phyloP scores from a whole-genome alignment of 371 early-diverging fungal genomes.

The Cokeromyces recurvatus region DNA sequence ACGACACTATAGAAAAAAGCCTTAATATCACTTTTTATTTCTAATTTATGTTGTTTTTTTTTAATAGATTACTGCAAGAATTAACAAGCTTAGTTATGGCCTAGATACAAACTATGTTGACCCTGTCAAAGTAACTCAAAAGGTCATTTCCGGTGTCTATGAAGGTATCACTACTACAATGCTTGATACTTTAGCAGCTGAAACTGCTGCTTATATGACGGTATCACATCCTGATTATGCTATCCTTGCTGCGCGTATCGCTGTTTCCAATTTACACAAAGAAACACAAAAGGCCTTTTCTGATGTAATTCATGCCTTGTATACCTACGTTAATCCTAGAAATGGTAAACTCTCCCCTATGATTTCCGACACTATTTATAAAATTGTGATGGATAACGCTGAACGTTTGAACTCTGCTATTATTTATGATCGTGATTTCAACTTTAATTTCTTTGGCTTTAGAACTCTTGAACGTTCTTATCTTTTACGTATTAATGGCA shows the following conservation, averaged over 20 bases:
- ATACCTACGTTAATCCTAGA: slow-evolving; percentile 86
- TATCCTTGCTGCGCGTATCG: slow-evolving; percentile 95
- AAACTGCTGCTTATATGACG: slow-evolving; percentile 96
- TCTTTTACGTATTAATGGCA: slow-evolving; percentile 81
- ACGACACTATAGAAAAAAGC: not conserved
- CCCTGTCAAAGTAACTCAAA: slow-evolving; percentile 88
- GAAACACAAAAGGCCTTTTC: slow-evolving; percentile 93
- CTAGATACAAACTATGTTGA: slow-evolving; percentile 91
- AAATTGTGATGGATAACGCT: slow-evolving; percentile 69
- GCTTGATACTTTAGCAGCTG: slow-evolving; percentile 96
- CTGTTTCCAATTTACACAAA: slow-evolving; percentile 95
- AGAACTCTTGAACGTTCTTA: slow-evolving; percentile 98
- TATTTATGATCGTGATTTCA: slow-evolving; percentile 95
- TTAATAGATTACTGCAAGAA: slow-evolving; percentile 72
- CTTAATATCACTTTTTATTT: not conserved
- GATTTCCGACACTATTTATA: slow-evolving; percentile 78
- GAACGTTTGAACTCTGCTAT: slow-evolving; percentile 90
- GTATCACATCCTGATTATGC: slow-evolving; percentile 99
- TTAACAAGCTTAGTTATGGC: slow-evolving; percentile 91
- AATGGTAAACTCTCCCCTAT: slow-evolving; percentile 77
- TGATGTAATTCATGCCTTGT: slow-evolving; percentile 82
- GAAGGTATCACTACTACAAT: slow-evolving; percentile 95
- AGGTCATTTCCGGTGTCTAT: slow-evolving; percentile 95
- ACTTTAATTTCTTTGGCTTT: slow-evolving; percentile 98
- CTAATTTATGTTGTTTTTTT: not conserved